phyloP scores from a whole-genome alignment of 345 rosid genomes.

The Populus simonii region DNA sequence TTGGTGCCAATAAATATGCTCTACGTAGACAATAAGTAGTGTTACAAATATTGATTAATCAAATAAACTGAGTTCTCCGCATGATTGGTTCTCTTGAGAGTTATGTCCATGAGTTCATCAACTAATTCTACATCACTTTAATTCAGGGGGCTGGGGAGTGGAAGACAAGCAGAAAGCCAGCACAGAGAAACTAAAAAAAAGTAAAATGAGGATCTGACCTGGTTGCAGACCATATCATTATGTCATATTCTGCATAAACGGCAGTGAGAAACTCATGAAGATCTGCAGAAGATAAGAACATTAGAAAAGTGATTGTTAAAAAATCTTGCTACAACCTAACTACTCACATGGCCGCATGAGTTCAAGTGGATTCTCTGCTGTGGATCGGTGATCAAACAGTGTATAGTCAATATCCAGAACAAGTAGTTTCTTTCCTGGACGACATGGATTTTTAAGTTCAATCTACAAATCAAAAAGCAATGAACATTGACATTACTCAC shows the following conservation, averaged over 20 bases:
- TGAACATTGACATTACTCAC: neutral
- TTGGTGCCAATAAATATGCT: neutral
- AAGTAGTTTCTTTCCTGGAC: conserved; percentile 83
- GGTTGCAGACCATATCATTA: conserved; percentile 98
- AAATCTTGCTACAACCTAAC: neutral
- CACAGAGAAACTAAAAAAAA: neutral
- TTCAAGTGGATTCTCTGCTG: conserved; percentile 85
- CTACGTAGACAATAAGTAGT: neutral
- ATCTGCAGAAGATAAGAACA: conserved; percentile 46
- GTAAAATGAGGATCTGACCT: conserved; percentile 41
- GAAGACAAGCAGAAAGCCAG: neutral
- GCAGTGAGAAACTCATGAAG: conserved; percentile 97
- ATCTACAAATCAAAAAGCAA: conserved; percentile 42
- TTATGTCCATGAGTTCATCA: neutral
- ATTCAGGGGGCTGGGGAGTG: neutral
- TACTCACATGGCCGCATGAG: conserved; percentile 93
- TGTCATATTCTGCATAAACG: conserved; percentile 83
- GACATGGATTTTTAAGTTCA: conserved; percentile 66
- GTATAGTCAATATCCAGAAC: conserved; percentile 96
- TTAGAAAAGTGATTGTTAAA: neutral
- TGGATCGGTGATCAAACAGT: conserved; percentile 86
- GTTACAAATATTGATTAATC: neutral
- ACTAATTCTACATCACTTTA: neutral
- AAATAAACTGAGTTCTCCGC: neutral
- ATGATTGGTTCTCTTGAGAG: neutral